Evolutionary conservation across 768 basidiomycete species (phyloP), one percentile per base, ranked within the genome.

Genomic region (Suillus hirtellus): DNA sequence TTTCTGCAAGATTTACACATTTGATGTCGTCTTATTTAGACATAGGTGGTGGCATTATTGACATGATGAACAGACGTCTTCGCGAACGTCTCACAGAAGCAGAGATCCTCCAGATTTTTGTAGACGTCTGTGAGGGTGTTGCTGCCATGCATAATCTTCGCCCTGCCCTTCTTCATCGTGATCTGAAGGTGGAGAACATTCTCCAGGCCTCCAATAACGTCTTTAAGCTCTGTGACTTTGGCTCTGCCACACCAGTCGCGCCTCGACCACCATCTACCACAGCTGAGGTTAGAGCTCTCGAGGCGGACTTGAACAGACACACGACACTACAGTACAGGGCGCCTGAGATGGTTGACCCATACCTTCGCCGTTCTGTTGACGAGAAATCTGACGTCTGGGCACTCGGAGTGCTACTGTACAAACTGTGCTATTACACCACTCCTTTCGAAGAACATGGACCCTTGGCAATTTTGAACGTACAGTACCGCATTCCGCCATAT

Each of bases 301-400:
- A 98, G 69, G 85, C 89, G 42, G 96, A 99, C 75, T 83, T 99
- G 53, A 96, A 96, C 74, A 85, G 89, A 68, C 92, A 97, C 71
- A 99, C 97, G 2, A 99, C 97, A 4, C 81, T 99, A 65, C 97
- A 99, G 74, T 99, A 99, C 73, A 83, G 97, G 50, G 94, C 96
- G n/a, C 96, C 97, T 2, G 97, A 99, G 77, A 97, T 99, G 94
- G 90, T 99, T 17, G 96, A 99, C 72, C 86, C 89, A 0, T 90
- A 91, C 75, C 82, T 89, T 31, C 84, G 93, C 65, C 83, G 92
- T 63, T 89, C 92, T 1, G 84, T 95, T 40, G 94, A 95, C 72
- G 94, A 96, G 75, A 96, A 95, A 79, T 92, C 90, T 75, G 96
- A 99, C 70, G 90, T 99, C 0, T 99, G 97, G 97, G 97, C 97